A percentile compares a stretch with the other conserved stretches of the same genome.
phyloP scores from a whole-genome alignment of 1,284 basidiomycete species.

The Naganishia sp. region DNA sequence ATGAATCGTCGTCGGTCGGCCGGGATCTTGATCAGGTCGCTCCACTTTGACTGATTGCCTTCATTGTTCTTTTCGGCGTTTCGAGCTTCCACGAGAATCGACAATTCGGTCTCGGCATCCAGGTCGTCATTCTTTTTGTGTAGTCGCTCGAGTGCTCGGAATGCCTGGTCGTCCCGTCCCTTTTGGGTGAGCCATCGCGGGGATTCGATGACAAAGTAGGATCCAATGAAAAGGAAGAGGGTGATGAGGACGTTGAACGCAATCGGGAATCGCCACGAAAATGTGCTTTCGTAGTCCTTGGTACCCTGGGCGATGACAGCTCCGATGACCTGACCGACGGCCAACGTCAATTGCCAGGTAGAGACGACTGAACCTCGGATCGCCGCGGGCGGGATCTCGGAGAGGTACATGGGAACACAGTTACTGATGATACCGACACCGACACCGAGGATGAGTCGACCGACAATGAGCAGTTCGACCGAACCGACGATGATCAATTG shows the following conservation, averaged over 20 bases:
- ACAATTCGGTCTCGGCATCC: constrained; percentile 48
- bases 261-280: constrained; percentile 54
- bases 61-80: constrained; percentile 51
- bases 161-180: constrained; percentile 53
- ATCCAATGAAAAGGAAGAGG: constrained; percentile 44
- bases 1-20: constrained; percentile 51
- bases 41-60: constrained; percentile 50
- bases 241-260: constrained; percentile 55
- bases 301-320: constrained; percentile 58
- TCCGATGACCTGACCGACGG: constrained; percentile 58
- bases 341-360: constrained; percentile 58
- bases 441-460: constrained; percentile 58
- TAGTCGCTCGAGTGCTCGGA: constrained; percentile 49
- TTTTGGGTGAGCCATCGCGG: constrained; percentile 55
- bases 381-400: constrained; percentile 54
- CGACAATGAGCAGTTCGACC: constrained; percentile 58
- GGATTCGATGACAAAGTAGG: constrained; percentile 52
- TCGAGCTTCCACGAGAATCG: constrained; percentile 52
- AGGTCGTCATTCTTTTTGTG: constrained; percentile 52
- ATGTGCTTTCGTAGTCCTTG: constrained; percentile 42
- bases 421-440: constrained; percentile 62
- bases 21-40: constrained; percentile 50
- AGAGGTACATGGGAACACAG: constrained; percentile 54
- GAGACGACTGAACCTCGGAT: constrained; percentile 60
- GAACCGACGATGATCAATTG: constrained; percentile 55